phyloP scores from a whole-genome alignment of 75 land plant genomes.

The Gnetum montanum region DNA sequence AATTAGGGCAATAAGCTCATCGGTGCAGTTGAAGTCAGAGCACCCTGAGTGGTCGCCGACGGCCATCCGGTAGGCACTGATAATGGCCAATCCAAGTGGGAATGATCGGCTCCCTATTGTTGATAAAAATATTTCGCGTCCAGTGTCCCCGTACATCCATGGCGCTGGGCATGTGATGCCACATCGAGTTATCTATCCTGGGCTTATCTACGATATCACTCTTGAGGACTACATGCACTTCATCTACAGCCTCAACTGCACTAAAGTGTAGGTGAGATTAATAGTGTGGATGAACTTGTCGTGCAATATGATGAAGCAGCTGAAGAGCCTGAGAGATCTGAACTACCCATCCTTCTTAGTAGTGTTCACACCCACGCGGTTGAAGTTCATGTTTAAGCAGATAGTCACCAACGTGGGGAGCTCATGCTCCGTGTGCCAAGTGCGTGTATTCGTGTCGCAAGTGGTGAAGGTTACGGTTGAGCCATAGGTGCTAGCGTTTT shows the following conservation, averaged over 20 bases:
- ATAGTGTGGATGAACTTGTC: too few species aligned
- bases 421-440: conserved; percentile 19
- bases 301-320: conserved; percentile 23
- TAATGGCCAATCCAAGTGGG: conserved; percentile 50
- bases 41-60: conserved; percentile 82
- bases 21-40: conserved; percentile 54
- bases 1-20: too few species aligned
- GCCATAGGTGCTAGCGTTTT: conserved; percentile 24
- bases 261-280: too few species aligned
- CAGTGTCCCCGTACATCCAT: conserved; percentile 59
- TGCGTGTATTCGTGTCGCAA: conserved; percentile 33
- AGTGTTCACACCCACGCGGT: conserved; percentile 5
- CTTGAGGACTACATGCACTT: conserved; percentile 58
- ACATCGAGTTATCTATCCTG: conserved; percentile 52
- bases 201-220: conserved; percentile 62
- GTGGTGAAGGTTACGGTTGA: too few species aligned
- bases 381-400: conserved; percentile 6
- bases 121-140: conserved; percentile 47
- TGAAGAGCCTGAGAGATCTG: conserved; percentile 24
- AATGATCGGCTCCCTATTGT: conserved; percentile 17
- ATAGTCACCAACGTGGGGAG: conserved; percentile 39
- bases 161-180: conserved; percentile 84
- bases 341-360: conserved; percentile 59
- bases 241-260: conserved; percentile 64
- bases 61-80: conserved; percentile 76